phyloP scores from a whole-genome alignment of 139 green algal genomes.

The Klebsormidium nitens region DNA sequence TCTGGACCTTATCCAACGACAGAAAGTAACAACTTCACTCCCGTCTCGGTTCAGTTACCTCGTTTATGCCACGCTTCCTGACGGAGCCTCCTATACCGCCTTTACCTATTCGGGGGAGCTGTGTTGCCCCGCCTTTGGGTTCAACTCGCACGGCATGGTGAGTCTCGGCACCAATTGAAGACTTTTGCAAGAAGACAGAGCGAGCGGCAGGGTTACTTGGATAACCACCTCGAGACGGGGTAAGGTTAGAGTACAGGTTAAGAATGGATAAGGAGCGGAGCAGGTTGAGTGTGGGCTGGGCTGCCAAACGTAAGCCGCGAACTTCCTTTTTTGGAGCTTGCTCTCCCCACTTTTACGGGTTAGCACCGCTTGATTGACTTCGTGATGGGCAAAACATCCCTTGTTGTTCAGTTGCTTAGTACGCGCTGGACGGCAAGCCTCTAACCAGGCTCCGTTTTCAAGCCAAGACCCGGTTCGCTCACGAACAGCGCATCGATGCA shows the following conservation, averaged over 20 bases:
- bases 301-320: no score
- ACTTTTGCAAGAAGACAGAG: no score
- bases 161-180: no score
- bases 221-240: no score
- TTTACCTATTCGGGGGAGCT: constrained; percentile 32
- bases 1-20: no score
- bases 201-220: no score
- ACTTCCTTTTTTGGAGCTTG: background rate
- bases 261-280: background rate
- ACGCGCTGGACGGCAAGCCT: background rate
- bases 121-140: constrained; percentile 13
- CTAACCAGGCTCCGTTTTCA: constrained; percentile 1
- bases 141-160: constrained; percentile 13
- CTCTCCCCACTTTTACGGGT: no score
- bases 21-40: background rate
- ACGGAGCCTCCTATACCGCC: constrained; percentile 13
- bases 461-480: background rate
- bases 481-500: background rate
- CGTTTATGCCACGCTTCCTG: background rate
- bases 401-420: no score
- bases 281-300: background rate
- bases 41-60: constrained; percentile 11
- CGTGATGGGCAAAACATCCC: no score
- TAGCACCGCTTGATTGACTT: no score
- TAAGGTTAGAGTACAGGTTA: background rate